Base-by-base conservation (phyloP, 2,329 filamentous ascomycete species). In the Ophiosphaerella herpotricha region DNA sequence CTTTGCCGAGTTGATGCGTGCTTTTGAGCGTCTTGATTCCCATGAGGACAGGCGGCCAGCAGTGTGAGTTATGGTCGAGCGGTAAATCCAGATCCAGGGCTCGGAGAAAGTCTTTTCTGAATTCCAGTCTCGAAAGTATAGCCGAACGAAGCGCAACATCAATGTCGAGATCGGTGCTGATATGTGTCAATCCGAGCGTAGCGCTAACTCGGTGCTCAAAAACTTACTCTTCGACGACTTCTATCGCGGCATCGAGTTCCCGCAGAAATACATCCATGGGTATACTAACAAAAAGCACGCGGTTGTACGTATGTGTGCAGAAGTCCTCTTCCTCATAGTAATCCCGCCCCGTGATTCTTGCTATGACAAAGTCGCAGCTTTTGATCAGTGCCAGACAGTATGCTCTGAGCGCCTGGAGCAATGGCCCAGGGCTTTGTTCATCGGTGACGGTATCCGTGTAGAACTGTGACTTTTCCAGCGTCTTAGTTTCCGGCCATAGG, bases 241-340 rank as follows among this genome's bases (percentile, higher is more conserved):
- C 67, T 7, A 68, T 48, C 1, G 63, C 66, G 39, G 64, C 66
- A 52, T 72, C 68, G 16, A 72, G 47, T 48, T 72, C 68, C 6
- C 67, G 59, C 47, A 67, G 32, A 38, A 74, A 70, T 3, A 68
- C 64, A 53, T 73, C 67, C 38, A 68, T 57, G 7, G 67, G 66
- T 7, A 60, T 48, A 37, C 53, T 55, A 23, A 85, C 84, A 6
- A 97, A 80, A 1, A 99, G 78, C 11, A 84, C 85, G 33, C 92
- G 84, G 60, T 91, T 88, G 69, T 94, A 97, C 0, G 92, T 89
- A 71, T 96, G 91, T 6, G 91, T 92, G 16, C 95, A 90, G 68
- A 99, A 97, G 67, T 99, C 94, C 74, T 99, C 94, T 75, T 99
- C 94, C 87, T 99, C 94, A 63, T 93, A 97, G 68, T 88, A 97